Evolutionary conservation across 805 yeast species (phyloP), one percentile per base, ranked within the genome.

Genomic region (Alloascoidea africana): DNA sequence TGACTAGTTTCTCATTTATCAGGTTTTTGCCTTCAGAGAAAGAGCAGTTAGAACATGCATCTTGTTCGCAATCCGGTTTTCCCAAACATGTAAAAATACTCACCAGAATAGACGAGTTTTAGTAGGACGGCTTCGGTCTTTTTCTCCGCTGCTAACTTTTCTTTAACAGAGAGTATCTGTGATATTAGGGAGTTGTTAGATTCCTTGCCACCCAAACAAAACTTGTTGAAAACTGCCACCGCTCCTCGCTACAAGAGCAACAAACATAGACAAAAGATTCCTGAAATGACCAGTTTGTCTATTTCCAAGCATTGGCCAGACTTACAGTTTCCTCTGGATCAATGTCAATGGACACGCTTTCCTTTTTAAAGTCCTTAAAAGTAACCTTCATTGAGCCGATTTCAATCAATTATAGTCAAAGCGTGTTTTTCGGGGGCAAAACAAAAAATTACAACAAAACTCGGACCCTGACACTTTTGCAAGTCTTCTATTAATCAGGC

Each of bases 321-420:
- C 73, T 46, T 52, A 82, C 89, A 2, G 84, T 68, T 37, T 76
- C 84, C 11, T 68, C 43, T 5, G 68, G 65, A 42, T 80, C 93
- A 41, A 85, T 70, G 17, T 84, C 95, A 41, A 91, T 52, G 18
- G 85, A 70, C 56, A 87, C 73, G 54, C 76, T 81, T 54, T 84
- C 86, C 62, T 89, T 91, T 62, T 91, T 87, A 62, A 91, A 82
- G 60, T 91, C 95, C 56, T 87, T 86, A 56, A 91, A 76, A 37
- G 77, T 68, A 46, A 86, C 62, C 59, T 79, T 77, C 95, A 85
- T 86, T 43, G 39, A n/a, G n/a, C n/a, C n/a, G n/a, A n/a, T n/a
- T n/a, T n/a, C n/a, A n/a, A n/a, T n/a, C n/a, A n/a, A n/a, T n/a
- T n/a, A n/a, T n/a, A n/a, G n/a, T n/a, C n/a, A n/a, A n/a, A n/a